Evolutionary conservation across 768 basidiomycete genomes (phyloP).

Genomic region (Cystobasidiopsis lactophilus): DNA sequence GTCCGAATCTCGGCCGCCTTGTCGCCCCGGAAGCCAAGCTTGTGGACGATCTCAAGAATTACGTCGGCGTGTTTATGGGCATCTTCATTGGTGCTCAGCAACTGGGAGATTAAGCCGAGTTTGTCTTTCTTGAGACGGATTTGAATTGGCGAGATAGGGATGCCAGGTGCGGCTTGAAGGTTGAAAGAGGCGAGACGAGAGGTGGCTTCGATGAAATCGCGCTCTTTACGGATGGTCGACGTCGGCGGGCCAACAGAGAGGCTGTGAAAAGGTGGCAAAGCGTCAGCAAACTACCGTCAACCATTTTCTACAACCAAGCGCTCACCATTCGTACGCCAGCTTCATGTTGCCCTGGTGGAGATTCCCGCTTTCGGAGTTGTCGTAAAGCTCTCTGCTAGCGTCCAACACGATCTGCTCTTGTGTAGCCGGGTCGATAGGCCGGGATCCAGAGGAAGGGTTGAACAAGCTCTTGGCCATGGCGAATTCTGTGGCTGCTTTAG

Average conservation of each 20-base stretch:
- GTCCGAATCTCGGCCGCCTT: slow-evolving; percentile 55
- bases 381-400: slow-evolving; percentile 74
- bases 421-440: slow-evolving; percentile 30
- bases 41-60: slow-evolving; percentile 67
- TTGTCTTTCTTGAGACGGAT: slow-evolving; percentile 78
- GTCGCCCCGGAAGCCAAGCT: slow-evolving; percentile 55
- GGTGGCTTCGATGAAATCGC: slow-evolving; percentile 91
- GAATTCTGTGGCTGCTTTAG: slow-evolving; percentile 16
- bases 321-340: slow-evolving; percentile 82
- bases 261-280: slow-evolving; percentile 31
- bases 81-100: slow-evolving; percentile 61
- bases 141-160: slow-evolving; percentile 69
- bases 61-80: slow-evolving; percentile 83
- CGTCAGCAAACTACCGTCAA: background rate
- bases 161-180: slow-evolving; percentile 47
- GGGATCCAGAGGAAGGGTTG: slow-evolving; percentile 28
- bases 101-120: slow-evolving; percentile 60
- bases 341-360: slow-evolving; percentile 89
- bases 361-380: slow-evolving; percentile 80
- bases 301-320: background rate
- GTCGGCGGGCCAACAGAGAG: slow-evolving; percentile 50
- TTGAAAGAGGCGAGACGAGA: slow-evolving; percentile 86
- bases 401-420: slow-evolving; percentile 57
- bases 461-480: slow-evolving; percentile 12
- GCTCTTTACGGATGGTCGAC: slow-evolving; percentile 41